Evolutionary conservation across 169 alveolate genomes (phyloP).

Genomic region (Perkinsus marinus): DNA sequence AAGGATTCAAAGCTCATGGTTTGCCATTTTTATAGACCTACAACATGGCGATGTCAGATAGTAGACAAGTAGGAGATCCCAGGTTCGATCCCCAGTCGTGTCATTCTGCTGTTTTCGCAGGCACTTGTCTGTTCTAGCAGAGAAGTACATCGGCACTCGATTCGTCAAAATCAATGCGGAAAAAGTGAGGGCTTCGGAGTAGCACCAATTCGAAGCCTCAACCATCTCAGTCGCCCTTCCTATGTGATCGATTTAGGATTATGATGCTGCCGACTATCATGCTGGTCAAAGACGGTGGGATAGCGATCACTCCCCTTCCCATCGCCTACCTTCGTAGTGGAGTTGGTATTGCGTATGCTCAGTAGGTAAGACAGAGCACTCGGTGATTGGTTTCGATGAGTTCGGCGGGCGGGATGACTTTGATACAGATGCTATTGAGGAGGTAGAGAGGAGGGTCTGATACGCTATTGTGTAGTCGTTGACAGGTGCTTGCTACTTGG

Average conservation of each 20-base stretch:
- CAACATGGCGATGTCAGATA: constrained; percentile 49
- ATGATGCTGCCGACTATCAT: not conserved
- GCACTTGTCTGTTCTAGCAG: constrained; percentile 36
- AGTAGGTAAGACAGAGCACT: not conserved
- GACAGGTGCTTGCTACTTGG: not conserved
- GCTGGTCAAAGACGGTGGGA: not conserved
- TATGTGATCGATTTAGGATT: not conserved
- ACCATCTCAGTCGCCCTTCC: not conserved
- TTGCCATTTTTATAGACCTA: constrained; percentile 48
- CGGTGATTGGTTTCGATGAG: not conserved
- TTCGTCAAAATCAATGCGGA: constrained; percentile 55
- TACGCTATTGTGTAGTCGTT: too few species aligned
- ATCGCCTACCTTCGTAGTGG: not conserved
- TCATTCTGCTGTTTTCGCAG: not conserved
- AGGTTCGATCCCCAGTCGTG: not conserved
- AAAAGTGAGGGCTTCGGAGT: constrained; percentile 27
- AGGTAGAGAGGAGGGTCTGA: not conserved
- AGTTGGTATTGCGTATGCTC: not conserved
- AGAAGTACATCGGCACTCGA: constrained; percentile 37
- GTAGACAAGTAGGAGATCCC: constrained; percentile 25
- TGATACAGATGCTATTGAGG: not conserved
- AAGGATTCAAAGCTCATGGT: constrained; percentile 20
- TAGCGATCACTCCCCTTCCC: not conserved
- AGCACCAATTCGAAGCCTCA: not conserved
- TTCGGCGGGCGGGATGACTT: not conserved